Percentiles rank a stretch among this genome's conserved stretches.
Conservation (phyloP, 306 rosid genomes). For the Carpinus viminea region DNA sequence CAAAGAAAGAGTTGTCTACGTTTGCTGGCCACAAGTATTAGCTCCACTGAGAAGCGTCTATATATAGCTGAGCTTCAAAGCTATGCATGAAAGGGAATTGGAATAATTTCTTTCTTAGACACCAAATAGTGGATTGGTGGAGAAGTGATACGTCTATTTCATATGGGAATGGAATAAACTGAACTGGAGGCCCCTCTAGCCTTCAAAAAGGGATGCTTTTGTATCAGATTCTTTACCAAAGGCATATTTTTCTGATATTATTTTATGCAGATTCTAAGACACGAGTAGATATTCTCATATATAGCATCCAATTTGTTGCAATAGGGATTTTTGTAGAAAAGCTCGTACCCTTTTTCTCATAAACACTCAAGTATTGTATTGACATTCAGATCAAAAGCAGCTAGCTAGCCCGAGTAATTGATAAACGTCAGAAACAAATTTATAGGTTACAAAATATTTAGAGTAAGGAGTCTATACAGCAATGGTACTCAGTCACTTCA, state of each 20-base stretch:
- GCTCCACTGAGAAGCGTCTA: conserved; percentile 14
- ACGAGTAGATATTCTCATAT: background rate
- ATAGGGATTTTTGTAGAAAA: no score
- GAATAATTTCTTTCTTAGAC: conserved; percentile 17
- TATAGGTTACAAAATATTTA: no score
- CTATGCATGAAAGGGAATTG: conserved; percentile 20
- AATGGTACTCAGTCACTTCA: no score
- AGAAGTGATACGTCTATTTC: background rate
- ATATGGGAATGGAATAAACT: conserved; percentile 47
- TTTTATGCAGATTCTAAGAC: conserved; percentile 38
- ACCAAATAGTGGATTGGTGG: conserved; percentile 1
- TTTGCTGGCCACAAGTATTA: conserved; percentile 33
- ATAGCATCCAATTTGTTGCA: background rate
- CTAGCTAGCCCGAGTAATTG: no score
- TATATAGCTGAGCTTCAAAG: conserved; percentile 50
- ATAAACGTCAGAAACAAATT: no score
- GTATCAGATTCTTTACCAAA: conserved; percentile 47
- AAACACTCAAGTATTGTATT: no score
- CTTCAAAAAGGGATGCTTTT: conserved; percentile 31
- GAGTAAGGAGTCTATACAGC: no score
- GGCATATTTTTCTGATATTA: conserved; percentile 38
- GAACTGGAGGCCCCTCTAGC: conserved; percentile 18
- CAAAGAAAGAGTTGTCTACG: conserved; percentile 11
- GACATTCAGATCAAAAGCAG: no score
- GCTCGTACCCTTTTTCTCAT: no score